Conservation (phyloP, 805 yeast species). For the Saturnispora besseyi region DNA sequence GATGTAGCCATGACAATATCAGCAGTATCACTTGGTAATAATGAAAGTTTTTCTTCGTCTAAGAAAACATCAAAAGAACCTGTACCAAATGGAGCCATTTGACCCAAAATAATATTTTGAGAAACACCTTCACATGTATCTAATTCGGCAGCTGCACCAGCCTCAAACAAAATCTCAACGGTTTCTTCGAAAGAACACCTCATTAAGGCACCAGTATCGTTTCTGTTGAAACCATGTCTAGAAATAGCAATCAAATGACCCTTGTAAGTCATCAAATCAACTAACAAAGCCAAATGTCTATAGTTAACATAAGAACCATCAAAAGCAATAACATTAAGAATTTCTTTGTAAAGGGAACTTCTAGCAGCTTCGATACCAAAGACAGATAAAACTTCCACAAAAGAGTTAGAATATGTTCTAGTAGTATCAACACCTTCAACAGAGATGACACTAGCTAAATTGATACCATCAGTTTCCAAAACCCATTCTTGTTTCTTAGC, state of each 20-base stretch:
- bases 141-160: constrained; percentile 95
- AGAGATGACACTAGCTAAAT: constrained; percentile 87
- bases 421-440: constrained; percentile 91
- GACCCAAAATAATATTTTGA: constrained; percentile 95
- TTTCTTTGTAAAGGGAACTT: constrained; percentile 86
- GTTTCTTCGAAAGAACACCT: constrained; percentile 99
- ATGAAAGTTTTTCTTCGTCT: constrained; percentile 76
- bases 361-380: constrained; percentile 98
- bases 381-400: constrained; percentile 89
- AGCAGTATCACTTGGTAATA: constrained; percentile 43
- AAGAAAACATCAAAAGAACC: constrained; percentile 95
- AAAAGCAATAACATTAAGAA: constrained; percentile 93
- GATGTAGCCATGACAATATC: constrained; percentile 33
- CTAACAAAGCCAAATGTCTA: constrained; percentile 95
- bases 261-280: constrained; percentile 97
- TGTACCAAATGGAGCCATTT: constrained; percentile 97
- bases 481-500: constrained; percentile 95
- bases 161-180: constrained; percentile 93
- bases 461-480: constrained; percentile 97
- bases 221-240: constrained; percentile 98
- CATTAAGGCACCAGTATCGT: constrained; percentile 98
- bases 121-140: constrained; percentile 99
- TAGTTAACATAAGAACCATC: constrained; percentile 99
- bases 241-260: constrained; percentile 98
- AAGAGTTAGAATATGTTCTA: constrained; percentile 91